These are phyloP conservation scores for Clarkia xantiana DNA, from an alignment of 345 rosid species.

Conservation along the genomic window DNA sequence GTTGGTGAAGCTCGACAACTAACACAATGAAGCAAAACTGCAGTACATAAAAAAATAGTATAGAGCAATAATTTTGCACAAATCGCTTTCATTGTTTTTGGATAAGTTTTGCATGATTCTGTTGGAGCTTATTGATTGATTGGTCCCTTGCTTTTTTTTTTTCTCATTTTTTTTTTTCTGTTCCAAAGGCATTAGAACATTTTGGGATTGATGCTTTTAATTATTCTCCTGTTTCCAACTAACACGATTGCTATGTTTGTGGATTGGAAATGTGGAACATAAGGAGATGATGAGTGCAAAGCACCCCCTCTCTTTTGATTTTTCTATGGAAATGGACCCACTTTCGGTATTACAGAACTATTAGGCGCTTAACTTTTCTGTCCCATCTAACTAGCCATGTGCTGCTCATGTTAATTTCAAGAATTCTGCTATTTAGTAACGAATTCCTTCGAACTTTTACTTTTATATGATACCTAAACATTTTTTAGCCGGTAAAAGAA, in stretches of 20 bases:
- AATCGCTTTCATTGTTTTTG: not conserved
- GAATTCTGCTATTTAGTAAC: too few species aligned
- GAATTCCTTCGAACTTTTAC: too few species aligned
- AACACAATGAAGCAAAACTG: not conserved
- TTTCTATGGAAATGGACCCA: not conserved
- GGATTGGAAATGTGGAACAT: conserved; percentile 3
- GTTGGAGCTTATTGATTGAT: conserved; percentile 6
- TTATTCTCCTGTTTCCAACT: conserved; percentile 1
- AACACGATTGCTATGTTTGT: not conserved
- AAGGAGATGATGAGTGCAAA: not conserved
- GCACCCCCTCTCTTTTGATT: not conserved
- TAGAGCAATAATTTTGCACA: not conserved
- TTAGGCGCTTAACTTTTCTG: too few species aligned
- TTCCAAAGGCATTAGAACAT: not conserved
- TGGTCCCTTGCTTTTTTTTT: conserved; percentile 1
- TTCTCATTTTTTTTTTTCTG: too few species aligned
- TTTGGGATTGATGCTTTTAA: not conserved
- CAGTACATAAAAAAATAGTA: not conserved
- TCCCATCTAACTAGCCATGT: too few species aligned
- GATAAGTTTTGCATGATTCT: not conserved
- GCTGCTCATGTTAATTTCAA: too few species aligned
- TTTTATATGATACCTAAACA: too few species aligned
- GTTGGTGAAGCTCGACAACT: too few species aligned
- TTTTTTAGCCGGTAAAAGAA: too few species aligned
- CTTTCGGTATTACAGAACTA: not conserved